Evolutionary conservation across 805 yeast genomes (phyloP), one percentile per base, ranked within the genome.

Genomic region (Maudiozyma barnettii): DNA sequence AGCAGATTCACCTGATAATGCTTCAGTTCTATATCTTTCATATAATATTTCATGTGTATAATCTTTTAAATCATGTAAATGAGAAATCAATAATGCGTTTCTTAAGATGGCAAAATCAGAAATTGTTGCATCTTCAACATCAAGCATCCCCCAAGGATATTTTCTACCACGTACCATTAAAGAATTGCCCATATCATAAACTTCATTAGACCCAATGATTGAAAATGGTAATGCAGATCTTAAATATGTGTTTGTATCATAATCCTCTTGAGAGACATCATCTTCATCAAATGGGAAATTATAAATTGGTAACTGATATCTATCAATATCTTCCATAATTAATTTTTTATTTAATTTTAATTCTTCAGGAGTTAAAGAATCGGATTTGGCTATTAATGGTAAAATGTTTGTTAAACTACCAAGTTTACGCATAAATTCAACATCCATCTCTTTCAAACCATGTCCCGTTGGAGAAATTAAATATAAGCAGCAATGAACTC

Each of bases 21-120:
- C 89, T 59, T 81, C 88, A 9, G 96, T 85, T 74, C 97, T 82
- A 68, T 89, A 89, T 61, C 81, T 82, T 66, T 89, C 97, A 65
- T 89, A 89, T 53, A 89, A 70, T 38, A 81, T 76, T 63, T 88
- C 95, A 63, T 85, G 95, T 7, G 97, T 89, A 59, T 78, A 75
- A 58, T 89, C 96, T 68, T 87, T 87, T 66, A 89, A 79, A 61
- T 89, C 96, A 62, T 82, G 82, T 66, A 89, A 75, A 67, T 88
- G 96, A 16, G 93, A 81, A 58, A 85, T 83, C 59, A 89, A 75
- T 50, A 89, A 70, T 4, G 89, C 78, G 59, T 86, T 87, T 64
- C 89, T 81, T 64, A 89, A 73, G 39, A 84, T 76, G 40, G 86
- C 77, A 62, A 89, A 84, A 66, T 89, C 96, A 53, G 88, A 82